Conservation (phyloP, 2,329 filamentous ascomycete species). For the Penicillium sp. region DNA sequence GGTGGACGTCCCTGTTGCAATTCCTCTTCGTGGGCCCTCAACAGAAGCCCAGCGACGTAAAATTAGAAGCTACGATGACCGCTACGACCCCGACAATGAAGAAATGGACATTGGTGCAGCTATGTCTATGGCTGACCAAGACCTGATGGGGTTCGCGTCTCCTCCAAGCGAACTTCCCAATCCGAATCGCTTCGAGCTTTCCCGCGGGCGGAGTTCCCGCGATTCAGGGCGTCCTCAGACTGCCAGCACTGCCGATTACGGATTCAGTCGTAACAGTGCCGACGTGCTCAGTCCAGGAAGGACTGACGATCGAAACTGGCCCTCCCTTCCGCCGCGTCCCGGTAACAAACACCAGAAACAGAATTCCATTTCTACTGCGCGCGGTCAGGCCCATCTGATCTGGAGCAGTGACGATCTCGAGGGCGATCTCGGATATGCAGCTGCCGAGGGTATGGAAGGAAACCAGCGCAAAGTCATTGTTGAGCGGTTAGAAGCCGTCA, state of each 20-base stretch:
- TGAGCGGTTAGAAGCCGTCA: conserved; percentile 92
- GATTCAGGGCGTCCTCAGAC: conserved; percentile 42
- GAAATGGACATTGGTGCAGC: conserved; percentile 89
- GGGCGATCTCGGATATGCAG: conserved; percentile 92
- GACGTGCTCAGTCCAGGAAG: conserved; percentile 38
- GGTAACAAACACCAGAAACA: conserved; percentile 36
- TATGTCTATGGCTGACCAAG: conserved; percentile 63
- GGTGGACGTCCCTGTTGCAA: conserved; percentile 92
- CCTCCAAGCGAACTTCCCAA: conserved; percentile 68
- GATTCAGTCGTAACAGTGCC: conserved; percentile 36
- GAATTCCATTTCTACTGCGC: conserved; percentile 47
- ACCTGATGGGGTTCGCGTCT: conserved; percentile 72
- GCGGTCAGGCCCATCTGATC: conserved; percentile 45
- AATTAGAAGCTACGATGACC: conserved; percentile 50
- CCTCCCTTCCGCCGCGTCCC: conserved; percentile 41
- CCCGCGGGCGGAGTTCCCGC: conserved; percentile 45
- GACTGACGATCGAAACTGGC: conserved; percentile 44
- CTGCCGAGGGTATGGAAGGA: conserved; percentile 90
- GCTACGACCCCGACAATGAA: conserved; percentile 65
- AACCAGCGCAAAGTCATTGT: conserved; percentile 94
- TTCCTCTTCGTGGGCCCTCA: conserved; percentile 83
- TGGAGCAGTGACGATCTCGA: conserved; percentile 78
- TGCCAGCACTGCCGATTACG: conserved; percentile 40
- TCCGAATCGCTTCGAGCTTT: conserved; percentile 75
- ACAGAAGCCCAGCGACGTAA: conserved; percentile 78